These are phyloP conservation scores for Porcisia hertigi DNA, from an alignment of 208 protist genomes.

Conservation along the genomic window DNA sequence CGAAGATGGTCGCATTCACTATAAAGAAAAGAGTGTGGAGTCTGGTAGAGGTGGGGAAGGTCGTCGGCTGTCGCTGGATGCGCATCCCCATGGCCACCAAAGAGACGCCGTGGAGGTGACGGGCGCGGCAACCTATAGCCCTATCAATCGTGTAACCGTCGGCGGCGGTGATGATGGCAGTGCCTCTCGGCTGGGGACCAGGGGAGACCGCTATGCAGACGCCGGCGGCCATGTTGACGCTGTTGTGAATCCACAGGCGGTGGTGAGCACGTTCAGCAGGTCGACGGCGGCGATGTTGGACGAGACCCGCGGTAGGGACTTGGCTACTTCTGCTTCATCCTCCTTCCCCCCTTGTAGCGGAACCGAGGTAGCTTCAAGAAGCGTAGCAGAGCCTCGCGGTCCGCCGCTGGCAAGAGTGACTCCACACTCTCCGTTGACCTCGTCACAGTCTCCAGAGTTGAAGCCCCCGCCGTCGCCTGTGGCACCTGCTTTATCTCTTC, in stretches of 20 bases:
- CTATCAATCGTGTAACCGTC: background rate
- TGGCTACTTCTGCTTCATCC: background rate
- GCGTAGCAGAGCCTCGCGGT: conserved; percentile 5
- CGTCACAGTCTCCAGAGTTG: background rate
- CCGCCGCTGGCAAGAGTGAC: conserved; percentile 10
- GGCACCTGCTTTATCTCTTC: background rate
- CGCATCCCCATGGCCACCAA: background rate
- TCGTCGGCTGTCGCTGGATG: background rate
- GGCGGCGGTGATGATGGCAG: background rate
- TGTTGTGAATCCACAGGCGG: background rate
- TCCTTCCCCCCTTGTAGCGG: background rate
- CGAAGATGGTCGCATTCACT: background rate
- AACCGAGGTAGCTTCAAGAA: background rate
- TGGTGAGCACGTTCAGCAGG: background rate
- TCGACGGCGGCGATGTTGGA: too few species aligned
- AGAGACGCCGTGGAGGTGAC: background rate
- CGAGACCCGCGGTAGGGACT: background rate
- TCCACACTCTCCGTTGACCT: background rate
- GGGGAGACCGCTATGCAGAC: background rate
- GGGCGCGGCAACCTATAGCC: background rate
- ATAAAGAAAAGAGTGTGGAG: background rate
- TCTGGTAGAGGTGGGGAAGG: too few species aligned
- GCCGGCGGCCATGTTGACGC: background rate
- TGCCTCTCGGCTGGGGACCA: conserved; percentile 2
- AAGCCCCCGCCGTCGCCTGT: background rate